These are phyloP conservation scores for Castanea sativa DNA, from an alignment of 306 rosid species.

Conservation along the genomic window DNA sequence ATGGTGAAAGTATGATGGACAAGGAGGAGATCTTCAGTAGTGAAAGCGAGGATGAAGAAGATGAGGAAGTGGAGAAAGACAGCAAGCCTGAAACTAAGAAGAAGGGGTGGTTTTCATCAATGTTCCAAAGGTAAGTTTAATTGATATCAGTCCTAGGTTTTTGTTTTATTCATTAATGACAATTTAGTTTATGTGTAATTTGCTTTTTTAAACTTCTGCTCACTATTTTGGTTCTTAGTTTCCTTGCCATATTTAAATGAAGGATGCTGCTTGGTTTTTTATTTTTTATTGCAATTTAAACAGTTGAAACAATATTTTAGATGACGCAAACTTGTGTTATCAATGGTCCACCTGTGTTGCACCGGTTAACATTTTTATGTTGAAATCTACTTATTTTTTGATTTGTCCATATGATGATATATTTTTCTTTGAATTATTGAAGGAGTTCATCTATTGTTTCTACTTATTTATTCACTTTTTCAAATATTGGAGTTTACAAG, in stretches of 20 bases:
- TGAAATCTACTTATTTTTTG: neutral
- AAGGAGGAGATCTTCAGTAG: slow-evolving; percentile 85
- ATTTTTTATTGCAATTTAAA: neutral
- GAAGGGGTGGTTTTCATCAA: slow-evolving; percentile 97
- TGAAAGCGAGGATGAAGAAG: slow-evolving; percentile 83
- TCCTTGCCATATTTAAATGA: no score
- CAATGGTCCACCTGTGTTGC: no score
- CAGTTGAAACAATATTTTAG: neutral
- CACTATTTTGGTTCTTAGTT: neutral
- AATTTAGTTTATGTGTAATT: neutral
- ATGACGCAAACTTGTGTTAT: no score
- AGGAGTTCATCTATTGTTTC: neutral
- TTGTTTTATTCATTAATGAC: slow-evolving; percentile 13
- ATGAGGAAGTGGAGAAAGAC: slow-evolving; percentile 54
- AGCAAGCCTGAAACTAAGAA: slow-evolving; percentile 75
- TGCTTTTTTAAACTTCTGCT: neutral
- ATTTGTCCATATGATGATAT: neutral
- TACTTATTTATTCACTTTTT: neutral
- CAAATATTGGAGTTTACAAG: neutral
- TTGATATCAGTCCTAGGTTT: slow-evolving; percentile 1
- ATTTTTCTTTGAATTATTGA: neutral
- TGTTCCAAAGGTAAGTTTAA: slow-evolving; percentile 81
- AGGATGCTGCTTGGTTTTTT: neutral
- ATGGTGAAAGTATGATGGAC: slow-evolving; percentile 99
- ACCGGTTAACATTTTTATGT: neutral